Evolutionary conservation across 129 eudicot genomes (phyloP).

Genomic region (Calendula officinalis): DNA sequence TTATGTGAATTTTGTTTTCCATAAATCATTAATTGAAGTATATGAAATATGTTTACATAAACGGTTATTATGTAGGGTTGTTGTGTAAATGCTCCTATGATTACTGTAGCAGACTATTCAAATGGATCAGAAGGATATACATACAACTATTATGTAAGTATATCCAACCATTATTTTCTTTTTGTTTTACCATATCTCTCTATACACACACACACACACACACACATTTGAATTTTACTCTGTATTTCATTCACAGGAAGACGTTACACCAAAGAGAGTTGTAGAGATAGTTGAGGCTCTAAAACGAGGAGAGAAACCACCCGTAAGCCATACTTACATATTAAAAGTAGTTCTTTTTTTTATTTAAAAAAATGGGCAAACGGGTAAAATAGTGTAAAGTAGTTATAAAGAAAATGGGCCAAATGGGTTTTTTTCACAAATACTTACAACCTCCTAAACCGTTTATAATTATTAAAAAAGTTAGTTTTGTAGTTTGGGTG

Average conservation of each 20-base stretch:
- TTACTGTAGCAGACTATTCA: constrained; percentile 96
- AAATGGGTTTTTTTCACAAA: too few relatives aligned
- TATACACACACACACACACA: too few relatives aligned
- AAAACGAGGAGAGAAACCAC: constrained; percentile 96
- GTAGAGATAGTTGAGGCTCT: constrained; percentile 93
- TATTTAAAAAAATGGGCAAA: not conserved
- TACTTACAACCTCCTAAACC: too few relatives aligned
- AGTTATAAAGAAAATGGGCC: not conserved
- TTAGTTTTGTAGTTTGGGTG: too few relatives aligned
- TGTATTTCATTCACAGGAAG: constrained; percentile 56
- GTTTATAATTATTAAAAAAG: too few relatives aligned
- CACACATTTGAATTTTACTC: not conserved
- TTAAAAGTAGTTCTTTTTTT: too few relatives aligned
- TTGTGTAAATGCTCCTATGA: constrained; percentile 99
- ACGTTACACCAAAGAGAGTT: constrained; percentile 80
- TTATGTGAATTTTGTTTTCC: too few relatives aligned
- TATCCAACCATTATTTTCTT: not conserved
- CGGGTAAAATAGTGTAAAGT: not conserved
- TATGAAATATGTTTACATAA: not conserved
- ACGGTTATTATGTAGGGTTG: constrained; percentile 56
- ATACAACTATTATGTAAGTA: constrained; percentile 77
- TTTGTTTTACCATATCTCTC: too few relatives aligned
- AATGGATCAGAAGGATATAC: constrained; percentile 96
- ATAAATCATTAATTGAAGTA: too few relatives aligned
- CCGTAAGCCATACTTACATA: constrained; percentile 49